Conservation (phyloP, 768 basidiomycete genomes). For the Xanthoconium purpureum region DNA sequence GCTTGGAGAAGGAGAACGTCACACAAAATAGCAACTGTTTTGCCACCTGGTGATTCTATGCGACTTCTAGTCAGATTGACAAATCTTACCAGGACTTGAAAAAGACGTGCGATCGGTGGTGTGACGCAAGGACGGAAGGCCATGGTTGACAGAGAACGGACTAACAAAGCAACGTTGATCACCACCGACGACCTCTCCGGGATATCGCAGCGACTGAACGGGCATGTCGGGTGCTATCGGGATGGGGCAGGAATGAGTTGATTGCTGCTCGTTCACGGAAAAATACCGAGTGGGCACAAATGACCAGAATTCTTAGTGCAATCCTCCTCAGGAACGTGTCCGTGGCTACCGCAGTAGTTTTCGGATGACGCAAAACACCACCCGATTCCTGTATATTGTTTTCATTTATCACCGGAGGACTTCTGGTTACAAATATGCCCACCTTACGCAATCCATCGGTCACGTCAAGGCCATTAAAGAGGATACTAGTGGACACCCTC, state of each 20-base stretch:
- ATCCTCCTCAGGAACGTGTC: slow-evolving; percentile 26
- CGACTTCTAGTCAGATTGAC: slow-evolving; percentile 6
- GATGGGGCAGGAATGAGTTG: background rate
- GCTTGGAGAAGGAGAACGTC: slow-evolving; percentile 8
- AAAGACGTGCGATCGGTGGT: slow-evolving; percentile 5
- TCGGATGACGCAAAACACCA: slow-evolving; percentile 13
- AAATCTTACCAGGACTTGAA: slow-evolving; percentile 12
- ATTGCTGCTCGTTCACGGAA: slow-evolving; percentile 14
- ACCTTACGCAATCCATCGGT: slow-evolving; percentile 20
- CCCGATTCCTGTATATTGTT: slow-evolving; percentile 14
- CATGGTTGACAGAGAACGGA: slow-evolving; percentile 16
- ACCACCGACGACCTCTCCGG: slow-evolving; percentile 1
- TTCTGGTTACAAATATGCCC: slow-evolving; percentile 19
- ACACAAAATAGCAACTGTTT: slow-evolving; percentile 10
- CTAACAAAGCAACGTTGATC: slow-evolving; percentile 7
- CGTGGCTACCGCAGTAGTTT: slow-evolving; percentile 18
- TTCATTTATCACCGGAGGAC: slow-evolving; percentile 29
- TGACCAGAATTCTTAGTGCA: slow-evolving; percentile 14
- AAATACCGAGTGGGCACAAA: slow-evolving; percentile 6
- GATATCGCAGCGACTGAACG: background rate
- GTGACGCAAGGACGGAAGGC: slow-evolving; percentile 7
- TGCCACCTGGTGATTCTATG: slow-evolving; percentile 7
- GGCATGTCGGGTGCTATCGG: background rate
- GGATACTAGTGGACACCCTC: slow-evolving; percentile 7
- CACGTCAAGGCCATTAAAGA: background rate